phyloP scores from a whole-genome alignment of 129 eudicot genomes.

The sunflower (Helianthus annuus) region HanXRQr2.0-SUNRISE NC_035435.2:162462568-162463067 shows the following conservation, averaged over 20 bases:
- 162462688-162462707: constrained; percentile 66
- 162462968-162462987: not conserved
- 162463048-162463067: not conserved
- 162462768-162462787: not conserved
- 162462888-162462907: not conserved
- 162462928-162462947: not conserved
- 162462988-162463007: not conserved
- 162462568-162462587: constrained; percentile 84
- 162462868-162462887: not conserved
- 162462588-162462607: constrained; percentile 94
- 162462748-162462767: constrained; percentile 89
- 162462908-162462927: not conserved
- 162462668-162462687: constrained; percentile 63
- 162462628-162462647: constrained; percentile 57
- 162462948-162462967: not conserved
- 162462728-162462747: constrained; percentile 81
- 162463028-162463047: not conserved
- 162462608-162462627: constrained; percentile 82
- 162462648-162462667: constrained; percentile 24
- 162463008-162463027: not conserved
- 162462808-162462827: not conserved
- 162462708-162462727: constrained; percentile 66
- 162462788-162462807: not conserved
- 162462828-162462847: not conserved
- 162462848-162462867: not conserved